phyloP scores from a whole-genome alignment of 1,139 yeast species.

The Suhomyces taliae region DNA sequence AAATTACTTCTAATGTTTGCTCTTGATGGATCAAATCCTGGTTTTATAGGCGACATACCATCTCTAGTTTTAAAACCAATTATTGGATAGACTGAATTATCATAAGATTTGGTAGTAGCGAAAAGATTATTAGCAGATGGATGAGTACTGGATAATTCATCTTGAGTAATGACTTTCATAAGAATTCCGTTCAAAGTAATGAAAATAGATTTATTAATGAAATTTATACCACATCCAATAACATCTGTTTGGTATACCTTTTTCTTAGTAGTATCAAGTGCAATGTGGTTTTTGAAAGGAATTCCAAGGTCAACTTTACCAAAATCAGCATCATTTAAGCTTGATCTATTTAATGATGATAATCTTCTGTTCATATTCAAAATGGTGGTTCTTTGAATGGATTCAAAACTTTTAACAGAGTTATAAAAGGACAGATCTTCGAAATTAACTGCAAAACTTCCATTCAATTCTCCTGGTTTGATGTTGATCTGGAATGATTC shows the following conservation, averaged over 20 bases:
- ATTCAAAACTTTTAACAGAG: conserved; percentile 35
- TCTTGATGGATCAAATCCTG: conserved; percentile 12
- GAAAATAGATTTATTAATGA: conserved; percentile 61
- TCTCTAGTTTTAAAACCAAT: conserved; percentile 43
- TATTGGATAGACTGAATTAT: conserved; percentile 39
- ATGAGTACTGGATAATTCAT: conserved; percentile 28
- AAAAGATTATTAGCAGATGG: conserved; percentile 31
- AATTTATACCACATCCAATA: conserved; percentile 85
- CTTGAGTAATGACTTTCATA: conserved; percentile 32
- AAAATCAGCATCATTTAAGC: conserved; percentile 27
- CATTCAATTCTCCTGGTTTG: conserved; percentile 42
- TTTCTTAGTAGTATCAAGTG: conserved; percentile 13
- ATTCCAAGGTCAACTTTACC: conserved; percentile 41
- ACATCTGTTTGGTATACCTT: conserved; percentile 48
- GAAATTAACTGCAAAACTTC: conserved; percentile 45
- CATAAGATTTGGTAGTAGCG: conserved; percentile 6
- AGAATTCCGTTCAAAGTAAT: conserved; percentile 80
- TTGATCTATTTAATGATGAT: conserved; percentile 30
- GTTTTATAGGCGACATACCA: conserved; percentile 7
- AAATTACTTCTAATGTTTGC: conserved; percentile 60
- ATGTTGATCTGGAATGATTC: conserved; percentile 16
- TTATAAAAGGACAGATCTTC: conserved; percentile 44
- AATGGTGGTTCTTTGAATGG: conserved; percentile 32
- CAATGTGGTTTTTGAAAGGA: conserved; percentile 30
- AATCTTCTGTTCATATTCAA: conserved; percentile 41